Evolutionary conservation across 257 asterid genomes (phyloP).

Genomic region (Solanum appendiculatum): DNA sequence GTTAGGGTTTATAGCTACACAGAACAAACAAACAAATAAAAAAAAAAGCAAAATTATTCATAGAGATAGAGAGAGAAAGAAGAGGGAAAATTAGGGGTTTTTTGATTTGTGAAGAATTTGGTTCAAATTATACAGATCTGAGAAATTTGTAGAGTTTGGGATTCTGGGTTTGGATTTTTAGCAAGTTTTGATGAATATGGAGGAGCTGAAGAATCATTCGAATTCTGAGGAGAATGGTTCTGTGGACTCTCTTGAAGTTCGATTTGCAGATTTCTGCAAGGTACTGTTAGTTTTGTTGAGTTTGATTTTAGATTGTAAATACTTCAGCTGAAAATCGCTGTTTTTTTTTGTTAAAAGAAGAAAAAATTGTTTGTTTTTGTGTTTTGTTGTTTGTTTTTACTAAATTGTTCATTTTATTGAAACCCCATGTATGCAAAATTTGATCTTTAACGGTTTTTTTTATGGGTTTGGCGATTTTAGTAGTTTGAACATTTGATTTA

Average conservation of each 20-base stretch:
- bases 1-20: neutral
- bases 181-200: neutral
- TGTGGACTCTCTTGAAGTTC: slow-evolving; percentile 35
- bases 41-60: neutral
- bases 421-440: neutral
- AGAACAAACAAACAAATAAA: neutral
- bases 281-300: slow-evolving; percentile 11
- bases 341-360: neutral
- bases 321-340: neutral
- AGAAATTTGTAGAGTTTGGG: neutral
- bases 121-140: neutral
- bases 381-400: neutral
- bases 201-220: neutral
- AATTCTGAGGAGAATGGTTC: neutral
- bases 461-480: neutral
- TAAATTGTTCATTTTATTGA: neutral
- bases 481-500: neutral
- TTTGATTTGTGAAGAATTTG: neutral
- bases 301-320: neutral
- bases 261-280: slow-evolving; percentile 68
- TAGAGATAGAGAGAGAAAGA: neutral
- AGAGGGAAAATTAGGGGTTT: neutral
- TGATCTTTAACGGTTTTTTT: neutral
- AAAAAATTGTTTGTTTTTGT: neutral
- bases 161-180: neutral